phyloP scores from a whole-genome alignment of 2,329 filamentous ascomycete species.

The Colletotrichum agaves region DNA sequence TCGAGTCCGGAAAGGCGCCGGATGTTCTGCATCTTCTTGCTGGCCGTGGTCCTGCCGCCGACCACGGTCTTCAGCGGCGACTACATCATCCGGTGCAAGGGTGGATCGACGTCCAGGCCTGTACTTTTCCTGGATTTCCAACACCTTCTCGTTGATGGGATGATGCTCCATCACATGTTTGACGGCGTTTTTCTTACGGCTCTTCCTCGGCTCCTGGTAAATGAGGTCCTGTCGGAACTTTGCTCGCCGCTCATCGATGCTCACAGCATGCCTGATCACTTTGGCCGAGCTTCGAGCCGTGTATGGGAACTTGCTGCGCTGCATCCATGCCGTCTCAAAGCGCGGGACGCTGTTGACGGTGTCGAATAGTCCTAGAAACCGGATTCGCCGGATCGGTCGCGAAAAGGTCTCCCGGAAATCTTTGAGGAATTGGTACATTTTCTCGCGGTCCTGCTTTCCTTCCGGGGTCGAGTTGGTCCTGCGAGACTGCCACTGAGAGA shows the following conservation, averaged over 20 bases:
- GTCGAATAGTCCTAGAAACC: conserved; percentile 83
- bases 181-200: conserved; percentile 39
- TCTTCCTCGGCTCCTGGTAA: conserved; percentile 56
- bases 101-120: conserved; percentile 40
- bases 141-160: conserved; percentile 40
- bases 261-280: conserved; percentile 75
- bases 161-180: conserved; percentile 39
- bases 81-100: conserved; percentile 33
- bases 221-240: conserved; percentile 79
- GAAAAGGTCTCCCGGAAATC: conserved; percentile 85
- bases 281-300: conserved; percentile 67
- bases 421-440: conserved; percentile 80
- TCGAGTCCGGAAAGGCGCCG: conserved; percentile 55
- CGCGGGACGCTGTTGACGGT: conserved; percentile 83
- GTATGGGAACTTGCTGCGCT: conserved; percentile 80
- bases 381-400: conserved; percentile 77
- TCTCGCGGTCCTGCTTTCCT: conserved; percentile 59
- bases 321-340: conserved; percentile 83
- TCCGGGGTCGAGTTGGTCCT: conserved; percentile 51
- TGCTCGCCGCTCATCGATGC: conserved; percentile 76
- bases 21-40: conserved; percentile 44
- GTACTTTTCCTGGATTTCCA: conserved; percentile 50
- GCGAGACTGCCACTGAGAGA: conserved; percentile 77
- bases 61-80: conserved; percentile 24
- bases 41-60: conserved; percentile 5